These are phyloP conservation scores for Sclerotinia borealis DNA, from an alignment of 2,329 filamentous ascomycete genomes.

Conservation along the genomic window DNA sequence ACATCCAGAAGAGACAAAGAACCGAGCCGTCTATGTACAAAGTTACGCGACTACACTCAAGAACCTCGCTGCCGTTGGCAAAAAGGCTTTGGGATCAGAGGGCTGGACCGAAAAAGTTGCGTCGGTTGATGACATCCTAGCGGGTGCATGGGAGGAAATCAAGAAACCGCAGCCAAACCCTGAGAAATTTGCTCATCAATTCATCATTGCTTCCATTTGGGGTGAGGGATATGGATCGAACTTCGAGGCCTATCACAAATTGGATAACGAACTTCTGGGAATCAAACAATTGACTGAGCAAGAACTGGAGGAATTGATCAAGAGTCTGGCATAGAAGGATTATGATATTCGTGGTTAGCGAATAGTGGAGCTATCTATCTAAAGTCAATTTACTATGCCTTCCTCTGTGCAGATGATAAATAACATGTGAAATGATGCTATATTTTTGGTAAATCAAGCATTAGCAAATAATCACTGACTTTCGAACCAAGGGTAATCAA, in stretches of 20 bases:
- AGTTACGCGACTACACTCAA: constrained; percentile 21
- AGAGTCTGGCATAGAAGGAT: background rate
- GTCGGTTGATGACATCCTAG: constrained; percentile 13
- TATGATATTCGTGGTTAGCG: background rate
- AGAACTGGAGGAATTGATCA: constrained; percentile 31
- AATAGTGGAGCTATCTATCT: too few species aligned
- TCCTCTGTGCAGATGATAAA: too few species aligned
- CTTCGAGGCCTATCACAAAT: constrained; percentile 32
- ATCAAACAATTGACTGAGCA: constrained; percentile 59
- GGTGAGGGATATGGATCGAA: constrained; percentile 30
- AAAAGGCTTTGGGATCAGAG: constrained; percentile 16
- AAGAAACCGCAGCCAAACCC: constrained; percentile 15
- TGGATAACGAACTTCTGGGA: constrained; percentile 54
- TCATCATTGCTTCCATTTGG: constrained; percentile 29
- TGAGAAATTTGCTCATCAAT: constrained; percentile 16
- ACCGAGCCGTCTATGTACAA: constrained; percentile 18
- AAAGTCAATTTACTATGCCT: too few species aligned
- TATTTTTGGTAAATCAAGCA: too few species aligned
- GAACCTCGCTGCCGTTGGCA: constrained; percentile 14
- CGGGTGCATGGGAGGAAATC: constrained; percentile 19
- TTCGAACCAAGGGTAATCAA: too few species aligned
- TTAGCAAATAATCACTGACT: background rate
- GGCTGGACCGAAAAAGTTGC: constrained; percentile 21
- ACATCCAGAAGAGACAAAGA: constrained; percentile 29
- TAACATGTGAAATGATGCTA: constrained; percentile 8